Conservation (phyloP, 768 basidiomycete genomes). For the Termitomyces sp. region DNA sequence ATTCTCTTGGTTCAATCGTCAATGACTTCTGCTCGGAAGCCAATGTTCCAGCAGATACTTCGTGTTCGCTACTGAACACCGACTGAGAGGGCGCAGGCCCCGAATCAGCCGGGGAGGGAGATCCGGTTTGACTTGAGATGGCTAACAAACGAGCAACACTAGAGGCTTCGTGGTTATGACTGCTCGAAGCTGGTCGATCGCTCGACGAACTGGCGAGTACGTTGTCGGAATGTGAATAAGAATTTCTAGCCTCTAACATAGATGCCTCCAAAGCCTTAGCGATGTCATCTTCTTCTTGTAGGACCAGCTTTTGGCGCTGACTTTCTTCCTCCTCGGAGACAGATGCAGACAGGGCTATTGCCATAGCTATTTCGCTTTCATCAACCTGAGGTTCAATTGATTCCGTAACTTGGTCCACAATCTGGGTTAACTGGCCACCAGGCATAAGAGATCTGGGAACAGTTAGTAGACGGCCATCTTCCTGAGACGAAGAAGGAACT, state of each 20-base stretch:
- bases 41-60: not conserved
- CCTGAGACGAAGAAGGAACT: not conserved
- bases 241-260: constrained; percentile 13
- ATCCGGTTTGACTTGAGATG: not conserved
- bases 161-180: not conserved
- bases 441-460: not conserved
- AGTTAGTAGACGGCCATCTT: not conserved
- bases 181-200: not conserved
- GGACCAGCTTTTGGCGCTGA: constrained; percentile 28
- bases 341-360: constrained; percentile 45
- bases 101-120: not conserved
- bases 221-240: not conserved
- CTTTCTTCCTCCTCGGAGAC: constrained; percentile 32
- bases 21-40: not conserved
- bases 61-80: not conserved
- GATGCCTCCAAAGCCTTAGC: constrained; percentile 61
- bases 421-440: not conserved
- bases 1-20: not conserved
- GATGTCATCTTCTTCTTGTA: constrained; percentile 64
- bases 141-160: constrained; percentile 15
- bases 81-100: not conserved
- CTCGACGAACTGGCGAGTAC: constrained; percentile 22
- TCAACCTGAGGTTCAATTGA: constrained; percentile 19
- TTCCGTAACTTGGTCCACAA: not conserved
- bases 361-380: constrained; percentile 43